Conservation (phyloP, 345 rosid genomes). For the Mallotus nudiflorus region DNA sequence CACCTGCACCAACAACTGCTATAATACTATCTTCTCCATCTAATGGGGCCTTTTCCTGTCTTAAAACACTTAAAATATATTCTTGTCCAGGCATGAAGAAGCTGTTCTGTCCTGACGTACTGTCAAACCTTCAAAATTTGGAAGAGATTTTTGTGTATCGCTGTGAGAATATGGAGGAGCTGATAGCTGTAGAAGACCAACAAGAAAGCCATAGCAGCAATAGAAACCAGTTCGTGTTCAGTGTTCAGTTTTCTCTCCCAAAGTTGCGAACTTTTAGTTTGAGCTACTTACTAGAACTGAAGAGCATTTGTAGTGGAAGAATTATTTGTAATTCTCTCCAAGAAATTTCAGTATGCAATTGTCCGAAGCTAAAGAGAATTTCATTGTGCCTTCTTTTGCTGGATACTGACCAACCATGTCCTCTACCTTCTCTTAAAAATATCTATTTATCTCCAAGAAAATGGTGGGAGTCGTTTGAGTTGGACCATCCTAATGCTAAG, state of each 20-base stretch:
- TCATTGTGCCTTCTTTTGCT: not conserved
- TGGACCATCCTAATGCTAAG: conserved; percentile 23
- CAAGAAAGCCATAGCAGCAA: too few species aligned
- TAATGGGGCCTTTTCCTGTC: conserved; percentile 3
- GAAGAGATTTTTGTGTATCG: not conserved
- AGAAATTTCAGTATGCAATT: not conserved
- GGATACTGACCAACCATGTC: not conserved
- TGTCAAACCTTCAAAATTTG: conserved; percentile 21
- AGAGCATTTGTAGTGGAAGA: conserved; percentile 17
- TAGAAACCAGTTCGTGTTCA: not conserved
- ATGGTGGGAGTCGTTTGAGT: conserved; percentile 26
- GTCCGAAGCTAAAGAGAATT: not conserved
- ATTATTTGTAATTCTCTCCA: not conserved
- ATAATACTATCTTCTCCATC: too few species aligned
- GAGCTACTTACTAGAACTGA: not conserved
- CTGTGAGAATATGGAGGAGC: conserved; percentile 24
- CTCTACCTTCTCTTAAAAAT: conserved; percentile 1
- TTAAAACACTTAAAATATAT: rapidly evolving
- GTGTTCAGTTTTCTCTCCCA: too few species aligned
- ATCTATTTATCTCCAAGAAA: not conserved
- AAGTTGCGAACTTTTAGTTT: not conserved
- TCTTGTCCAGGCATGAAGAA: conserved; percentile 16
- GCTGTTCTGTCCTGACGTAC: conserved; percentile 8
- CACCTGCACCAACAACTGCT: not conserved
- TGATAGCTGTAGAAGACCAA: conserved; percentile 14